A percentile compares a stretch with the other conserved stretches of the same genome.
Conservation (phyloP, 2,329 filamentous ascomycete genomes). For the Amesomyces nigricolor region DNA sequence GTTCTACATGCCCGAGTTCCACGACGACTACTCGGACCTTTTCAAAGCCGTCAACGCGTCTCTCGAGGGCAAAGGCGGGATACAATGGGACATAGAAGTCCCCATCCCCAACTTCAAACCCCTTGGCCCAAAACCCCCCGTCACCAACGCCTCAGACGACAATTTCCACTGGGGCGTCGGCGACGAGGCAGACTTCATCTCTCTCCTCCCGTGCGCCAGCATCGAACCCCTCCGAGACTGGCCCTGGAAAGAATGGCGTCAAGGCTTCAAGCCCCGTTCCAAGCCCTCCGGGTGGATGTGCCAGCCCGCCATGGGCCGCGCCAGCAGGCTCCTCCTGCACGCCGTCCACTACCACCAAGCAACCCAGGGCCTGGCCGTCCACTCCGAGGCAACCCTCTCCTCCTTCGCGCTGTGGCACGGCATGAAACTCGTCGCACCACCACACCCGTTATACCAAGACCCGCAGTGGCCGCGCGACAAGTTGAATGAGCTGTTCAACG, state of each 20-base stretch:
- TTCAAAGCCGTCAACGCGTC: background rate
- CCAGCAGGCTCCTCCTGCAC: background rate
- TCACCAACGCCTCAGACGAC: slow-evolving; percentile 3
- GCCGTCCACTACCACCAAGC: slow-evolving; percentile 8
- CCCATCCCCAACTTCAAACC: slow-evolving; percentile 6
- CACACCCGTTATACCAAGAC: slow-evolving; percentile 1
- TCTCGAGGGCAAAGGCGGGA: background rate
- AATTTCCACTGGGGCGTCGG: slow-evolving; percentile 8
- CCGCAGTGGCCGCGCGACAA: background rate
- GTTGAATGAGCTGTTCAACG: slow-evolving; percentile 6
- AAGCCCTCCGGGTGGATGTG: slow-evolving; percentile 6
- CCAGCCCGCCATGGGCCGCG: slow-evolving; percentile 11
- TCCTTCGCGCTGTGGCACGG: slow-evolving; percentile 10
- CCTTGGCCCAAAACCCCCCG: slow-evolving; percentile 2
- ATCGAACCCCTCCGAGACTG: slow-evolving; percentile 1
- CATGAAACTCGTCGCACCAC: slow-evolving; percentile 5
- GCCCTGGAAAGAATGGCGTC: slow-evolving; percentile 4
- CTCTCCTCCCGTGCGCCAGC: background rate
- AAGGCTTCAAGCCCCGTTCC: background rate
- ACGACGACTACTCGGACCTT: slow-evolving; percentile 3
- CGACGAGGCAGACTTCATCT: slow-evolving; percentile 9
- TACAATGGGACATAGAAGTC: slow-evolving; percentile 1
- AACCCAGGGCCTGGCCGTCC: background rate
- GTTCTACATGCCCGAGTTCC: slow-evolving; percentile 8
- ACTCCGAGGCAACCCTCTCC: slow-evolving; percentile 5